Evolutionary conservation across 805 yeast genomes (phyloP).

Genomic region (Saturnispora galanensis): DNA sequence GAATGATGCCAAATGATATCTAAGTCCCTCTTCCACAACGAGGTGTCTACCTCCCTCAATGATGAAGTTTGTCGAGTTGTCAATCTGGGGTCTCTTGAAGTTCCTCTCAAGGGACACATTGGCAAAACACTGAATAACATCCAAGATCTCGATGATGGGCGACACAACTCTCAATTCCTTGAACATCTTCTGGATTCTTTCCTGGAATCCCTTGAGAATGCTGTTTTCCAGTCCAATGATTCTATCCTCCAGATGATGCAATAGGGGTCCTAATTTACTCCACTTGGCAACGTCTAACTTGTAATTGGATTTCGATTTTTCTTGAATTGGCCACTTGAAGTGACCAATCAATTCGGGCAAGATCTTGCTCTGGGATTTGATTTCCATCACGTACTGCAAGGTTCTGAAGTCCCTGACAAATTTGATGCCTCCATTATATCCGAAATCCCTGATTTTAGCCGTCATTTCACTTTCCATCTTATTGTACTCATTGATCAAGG

Average conservation of each 20-base stretch:
- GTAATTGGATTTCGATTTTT: constrained; percentile 20
- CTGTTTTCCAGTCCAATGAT: constrained; percentile 47
- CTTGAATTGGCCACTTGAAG: constrained; percentile 13
- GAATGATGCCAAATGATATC: constrained; percentile 32
- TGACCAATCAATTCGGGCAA: constrained; percentile 14
- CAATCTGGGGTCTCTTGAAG: constrained; percentile 57
- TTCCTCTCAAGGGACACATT: constrained; percentile 56
- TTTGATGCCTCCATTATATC: constrained; percentile 19
- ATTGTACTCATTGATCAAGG: constrained; percentile 10
- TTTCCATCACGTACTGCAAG: constrained; percentile 20
- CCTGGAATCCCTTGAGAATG: constrained; percentile 41
- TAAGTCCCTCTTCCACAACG: constrained; percentile 73
- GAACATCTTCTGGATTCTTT: constrained; percentile 34
- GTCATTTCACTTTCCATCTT: constrained; percentile 9
- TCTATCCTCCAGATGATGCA: constrained; percentile 35
- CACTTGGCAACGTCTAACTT: constrained; percentile 39
- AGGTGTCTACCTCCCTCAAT: constrained; percentile 69
- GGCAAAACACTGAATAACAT: constrained; percentile 66
- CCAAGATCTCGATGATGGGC: constrained; percentile 53
- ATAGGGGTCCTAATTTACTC: constrained; percentile 38
- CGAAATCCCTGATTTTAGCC: constrained; percentile 10
- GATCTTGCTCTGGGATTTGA: constrained; percentile 20
- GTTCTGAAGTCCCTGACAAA: constrained; percentile 21
- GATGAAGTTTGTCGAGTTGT: constrained; percentile 35
- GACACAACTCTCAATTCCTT: constrained; percentile 37